Base-by-base conservation (phyloP, 257 asterid species). In the Petrea volubilis region DNA sequence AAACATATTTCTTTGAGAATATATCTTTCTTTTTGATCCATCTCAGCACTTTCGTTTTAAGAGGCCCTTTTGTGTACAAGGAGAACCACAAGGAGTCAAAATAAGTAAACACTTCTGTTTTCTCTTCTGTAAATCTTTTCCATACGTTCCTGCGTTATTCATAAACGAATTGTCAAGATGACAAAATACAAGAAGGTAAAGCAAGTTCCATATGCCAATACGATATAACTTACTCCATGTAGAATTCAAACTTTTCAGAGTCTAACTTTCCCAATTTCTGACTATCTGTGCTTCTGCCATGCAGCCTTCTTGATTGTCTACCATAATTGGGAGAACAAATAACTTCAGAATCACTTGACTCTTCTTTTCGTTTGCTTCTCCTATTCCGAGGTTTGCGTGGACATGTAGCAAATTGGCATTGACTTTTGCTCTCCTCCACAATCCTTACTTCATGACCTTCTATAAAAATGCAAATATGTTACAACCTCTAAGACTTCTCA, bases 1-100 rank as follows among this genome's bases (percentile, higher is more conserved):
- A 69, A 34, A 81, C 85, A 71, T 81, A 77, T 77, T 70, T 81
- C 69, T 78, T 81, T 7, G 74, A 77, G 68, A 81, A 81, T 60
- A 78, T 81, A 68, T 71, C 71, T 60, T 60, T 66, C 64, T 49
- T 71, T 75, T 66, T 81, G 73, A 81, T 74, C 83, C 85, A 77
- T 34, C 50, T 60, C 75, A 81, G 50, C 66, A 77, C 80, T 68
- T 77, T 81, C 12, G 2, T 50, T 60, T 62, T 81, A 51, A 11
- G 24, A 52, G 55, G 14, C 56, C 36, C 70, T 7, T 74, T 67
- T 28, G 60, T 9, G 73, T 81, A 67, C 73, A 60, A 41, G 56
- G 60, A 66, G 61, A 81, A 81, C 85, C 82, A 77, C 64, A 81
- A 49, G 20, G 81, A 50, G 65, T 74, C 82, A 8, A 81, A 53